Evolutionary conservation across 1,139 yeast genomes (phyloP), one percentile per base, ranked within the genome.

Genomic region (Debaryomyces coudertii): DNA sequence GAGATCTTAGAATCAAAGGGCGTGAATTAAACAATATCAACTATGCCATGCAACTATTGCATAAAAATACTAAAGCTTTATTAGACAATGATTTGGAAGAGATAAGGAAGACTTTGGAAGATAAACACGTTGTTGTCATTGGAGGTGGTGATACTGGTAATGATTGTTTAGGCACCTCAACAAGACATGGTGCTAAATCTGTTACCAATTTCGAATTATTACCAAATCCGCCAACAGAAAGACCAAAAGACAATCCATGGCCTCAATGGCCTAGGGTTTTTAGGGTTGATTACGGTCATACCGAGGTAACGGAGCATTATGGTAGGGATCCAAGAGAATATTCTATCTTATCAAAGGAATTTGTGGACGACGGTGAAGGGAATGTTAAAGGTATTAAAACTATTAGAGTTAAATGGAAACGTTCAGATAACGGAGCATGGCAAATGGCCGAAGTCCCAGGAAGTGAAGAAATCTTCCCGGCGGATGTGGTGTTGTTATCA

Each of bases 101-200:
- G 49, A 85, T 92, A 48, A 82, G 87, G 56, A 73, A 79, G 55
- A 78, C 81, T 52, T 71, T 93, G 51, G 83, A 79, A 53, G 98
- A 95, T 56, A 93, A 92, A 77, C 77, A 88, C 55, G 98, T 93
- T 48, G 84, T 93, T 62, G 98, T 93, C 48, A 92, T 93, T 75
- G 99, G 99, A 62, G 99, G 99, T 76, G 99, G 99, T 81, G 99
- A 93, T 69, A 93, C 99, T 37, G 99, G 99, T 82, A 93, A 93
- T 65, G 99, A 93, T 77, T 93, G 98, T 80, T 81, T 93, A 63
- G 99, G 98, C 71, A 93, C 99, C 33, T 83, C 97, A 25, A 93
- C 95, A 37, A 87, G 99, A 73, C 98, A 93, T 65, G 97, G 97
- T 34, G 98, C 98, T 53, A 85, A 87, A 66, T 87, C 96, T n/a